A percentile compares a stretch with the other conserved stretches of the same genome.
phyloP scores from a whole-genome alignment of 2,329 filamentous ascomycete species.

The Fonsecaea pugnacius region DNA sequence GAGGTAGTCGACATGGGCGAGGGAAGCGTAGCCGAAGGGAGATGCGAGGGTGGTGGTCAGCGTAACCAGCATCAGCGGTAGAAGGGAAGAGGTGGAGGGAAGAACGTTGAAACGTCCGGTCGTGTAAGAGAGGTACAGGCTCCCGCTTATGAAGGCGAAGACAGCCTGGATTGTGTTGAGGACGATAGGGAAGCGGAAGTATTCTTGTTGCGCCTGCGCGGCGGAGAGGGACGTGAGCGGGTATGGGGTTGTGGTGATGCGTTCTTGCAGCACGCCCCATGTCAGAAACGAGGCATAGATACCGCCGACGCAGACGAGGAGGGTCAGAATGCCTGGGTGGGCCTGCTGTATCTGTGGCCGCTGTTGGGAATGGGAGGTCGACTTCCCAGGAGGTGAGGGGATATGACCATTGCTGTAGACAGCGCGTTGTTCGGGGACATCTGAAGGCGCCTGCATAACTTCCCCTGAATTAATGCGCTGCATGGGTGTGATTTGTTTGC shows the following conservation, averaged over 20 bases:
- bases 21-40: conserved; percentile 92
- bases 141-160: conserved; percentile 82
- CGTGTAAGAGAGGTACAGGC: conserved; percentile 74
- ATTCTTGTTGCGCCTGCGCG: conserved; percentile 57
- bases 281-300: conserved; percentile 97
- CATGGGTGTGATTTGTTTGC: conserved; percentile 69
- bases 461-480: conserved; percentile 70
- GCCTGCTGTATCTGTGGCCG: conserved; percentile 25
- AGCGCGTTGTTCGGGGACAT: conserved; percentile 40
- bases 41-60: conserved; percentile 85
- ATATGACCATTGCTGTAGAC: conserved; percentile 43
- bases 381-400: conserved; percentile 15
- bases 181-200: conserved; percentile 92
- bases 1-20: conserved; percentile 95
- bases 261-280: conserved; percentile 96
- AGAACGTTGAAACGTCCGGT: conserved; percentile 68
- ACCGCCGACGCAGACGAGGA: conserved; percentile 84
- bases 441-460: conserved; percentile 54
- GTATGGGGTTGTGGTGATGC: conserved; percentile 91
- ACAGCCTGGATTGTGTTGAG: conserved; percentile 94
- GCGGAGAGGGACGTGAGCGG: conserved; percentile 49
- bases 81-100: conserved; percentile 73
- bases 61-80: conserved; percentile 81
- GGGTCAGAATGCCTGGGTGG: conserved; percentile 69
- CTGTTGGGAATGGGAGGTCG: background rate